Base-by-base conservation (phyloP, 352 stramenopile genomes). In the Elongisporangium anandrum region DNA sequence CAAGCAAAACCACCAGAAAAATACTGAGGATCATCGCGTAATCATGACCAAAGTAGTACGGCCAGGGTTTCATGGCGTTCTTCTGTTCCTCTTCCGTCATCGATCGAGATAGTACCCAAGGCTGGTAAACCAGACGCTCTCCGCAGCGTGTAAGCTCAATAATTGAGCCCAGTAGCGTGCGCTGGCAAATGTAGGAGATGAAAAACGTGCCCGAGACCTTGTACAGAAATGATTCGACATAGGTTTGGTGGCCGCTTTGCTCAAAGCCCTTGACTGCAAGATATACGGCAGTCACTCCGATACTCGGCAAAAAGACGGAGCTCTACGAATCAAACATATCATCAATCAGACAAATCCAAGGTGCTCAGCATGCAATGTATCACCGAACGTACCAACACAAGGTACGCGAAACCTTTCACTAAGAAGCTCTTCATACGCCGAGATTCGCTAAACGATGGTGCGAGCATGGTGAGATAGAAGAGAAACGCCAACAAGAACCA, bases 181-280 rank as follows among this genome's bases (percentile, higher is more conserved):
- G 77, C 57, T 93, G 84, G 20, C 81, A 90, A n/a, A 93, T 66
- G 54, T 93, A 93, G 56, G 84, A 88, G 65, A 93, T 90, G 76
- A 93, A 93, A 64, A 93, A 91, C 4, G 83, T 91, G n/a, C 84
- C 81, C 12, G 79, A 90, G 24, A 93, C 73, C 57, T 93, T 90
- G 70, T 86, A 90, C 41, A 93, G 65, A 57, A 93, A 93, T 22
- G 79, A 82, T 71, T 90, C 84, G 52, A 94, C 73, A 57, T 94
- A 94, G 52, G 67, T 75, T 23, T 69, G 58, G 15, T 64, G 73
- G 21, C 74, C 77, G 26, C 72, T 73, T 38, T 84, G 66, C 54
- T 79, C 64, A 12, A 91, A 70, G 23, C 69, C 66, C n/a, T 69
- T 81, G 29, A 91, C 70, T 22, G 84, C 84, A n/a, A 92, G 52